Base-by-base conservation (phyloP, 1,284 basidiomycete species). In the Athelia psychrophila region DNA sequence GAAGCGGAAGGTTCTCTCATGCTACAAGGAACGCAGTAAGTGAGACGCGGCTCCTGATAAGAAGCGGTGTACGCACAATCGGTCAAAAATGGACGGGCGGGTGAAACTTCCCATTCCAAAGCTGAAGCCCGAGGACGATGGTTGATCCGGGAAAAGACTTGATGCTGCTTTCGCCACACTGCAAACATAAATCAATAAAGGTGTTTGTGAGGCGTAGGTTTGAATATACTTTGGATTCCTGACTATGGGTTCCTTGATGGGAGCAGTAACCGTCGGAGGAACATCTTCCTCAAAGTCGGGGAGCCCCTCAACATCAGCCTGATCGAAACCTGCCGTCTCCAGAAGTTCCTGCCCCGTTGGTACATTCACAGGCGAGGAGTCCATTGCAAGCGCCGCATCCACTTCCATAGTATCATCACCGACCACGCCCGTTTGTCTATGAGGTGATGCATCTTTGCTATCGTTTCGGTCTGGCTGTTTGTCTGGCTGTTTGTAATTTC, bases 221-320 rank as follows among this genome's bases (percentile, higher is more conserved):
- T 19, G 45, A 42, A 35, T 30, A 50, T 18, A 48, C 51, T 51
- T 51, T 44, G 35, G 30, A 52, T 33, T 51, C 32, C 8, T n/a
- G n/a, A 42, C 16, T 6, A 42, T 5, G 27, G 5, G 5, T 42
- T 42, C 38, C n/a, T 8, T n/a, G 38, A 5, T n/a, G n/a, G 20
- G 12, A 10, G 33, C 10, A 35, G 33, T n/a, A 35, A 35, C 33
- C n/a, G 10, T n/a, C 33, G 10, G 12, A 27, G 57, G 50, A 18
- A 57, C 54, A 42, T 71, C 74, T 6, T 86, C 83, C 52, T 85
- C 81, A 56, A 79, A 86, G 57, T 83, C 81, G 9, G 77, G 69
- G 23, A 85, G 72, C 2, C 57, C 61, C 23, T 72, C 70, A 2
- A 58, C 67, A 36, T 67, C 71, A 23, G 64, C 53, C 13, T 57